Base-by-base conservation (phyloP, 495 filamentous ascomycete species). In the Lasiosphaeria miniovina region DNA sequence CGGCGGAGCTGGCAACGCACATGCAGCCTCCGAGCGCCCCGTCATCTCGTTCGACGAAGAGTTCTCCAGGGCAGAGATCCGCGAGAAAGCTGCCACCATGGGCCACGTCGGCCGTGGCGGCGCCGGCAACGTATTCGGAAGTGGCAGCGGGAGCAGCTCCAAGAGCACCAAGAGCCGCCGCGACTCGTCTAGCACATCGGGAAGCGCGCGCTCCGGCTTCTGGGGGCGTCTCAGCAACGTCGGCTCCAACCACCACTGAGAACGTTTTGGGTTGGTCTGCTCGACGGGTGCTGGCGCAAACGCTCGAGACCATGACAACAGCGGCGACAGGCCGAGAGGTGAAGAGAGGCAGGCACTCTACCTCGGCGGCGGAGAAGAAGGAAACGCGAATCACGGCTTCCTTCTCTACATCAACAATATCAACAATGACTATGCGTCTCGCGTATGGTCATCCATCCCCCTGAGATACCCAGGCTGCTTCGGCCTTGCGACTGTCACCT, bases 31-130 rank as follows among this genome's bases (percentile, higher is more conserved):
- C 38, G 80, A 84, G 68, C 86, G 88, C 49, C 82, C 89, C 62
- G 85, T 90, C 66, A 89, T 96, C 79, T 88, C 84, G 60, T 94
- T 97, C 77, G 91, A 96, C 75, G 93, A 97, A 80, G 93, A 97
- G 71, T 85, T 93, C 59, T 82, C 88, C 65, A 79, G 79, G 52
- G 79, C 84, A 68, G 76, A 71, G 61, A 74, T 79, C 61, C 84
- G 87, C 61, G 87, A 88, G 61, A 65, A 73, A 60, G 72, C 83
- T 61, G 80, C 82, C 64, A 82, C 76, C 54, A 77, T 83, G 35
- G 74, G 79, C 68, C 87, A 94, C 68, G 87, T 94, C 55, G 94
- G 94, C 46, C 85, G 93, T 36, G 94, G 94, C 45, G 94, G 94
- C 53, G 88, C 88, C 38, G 94, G 91, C 34, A 98, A 98, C 76